Percentiles rank a stretch among this genome's conserved stretches.
These are phyloP conservation scores for Solanum hybrid DNA, from an alignment of 305 asterid genomes.

Conservation along the genomic window DNA sequence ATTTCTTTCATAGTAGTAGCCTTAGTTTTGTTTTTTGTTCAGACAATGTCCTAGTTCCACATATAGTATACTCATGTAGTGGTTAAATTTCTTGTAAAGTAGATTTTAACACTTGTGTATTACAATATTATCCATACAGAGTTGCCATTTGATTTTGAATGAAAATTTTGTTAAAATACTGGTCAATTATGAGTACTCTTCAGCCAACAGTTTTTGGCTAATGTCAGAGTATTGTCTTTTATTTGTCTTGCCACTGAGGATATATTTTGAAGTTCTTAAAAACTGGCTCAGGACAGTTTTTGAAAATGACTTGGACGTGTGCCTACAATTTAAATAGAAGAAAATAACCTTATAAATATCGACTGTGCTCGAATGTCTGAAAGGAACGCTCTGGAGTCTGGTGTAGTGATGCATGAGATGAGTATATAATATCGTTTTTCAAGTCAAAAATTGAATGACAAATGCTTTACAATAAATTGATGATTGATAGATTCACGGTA, in stretches of 20 bases:
- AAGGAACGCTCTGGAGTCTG: neutral
- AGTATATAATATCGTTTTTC: neutral
- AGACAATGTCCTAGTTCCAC: neutral
- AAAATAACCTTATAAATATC: neutral
- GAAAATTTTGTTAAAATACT: neutral
- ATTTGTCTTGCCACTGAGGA: neutral
- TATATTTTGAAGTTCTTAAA: neutral
- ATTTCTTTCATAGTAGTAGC: neutral
- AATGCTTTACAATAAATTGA: neutral
- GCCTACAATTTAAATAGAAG: neutral
- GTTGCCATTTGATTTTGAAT: neutral
- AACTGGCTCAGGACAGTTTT: neutral
- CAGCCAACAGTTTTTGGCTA: neutral
- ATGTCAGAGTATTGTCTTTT: neutral
- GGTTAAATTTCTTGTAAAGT: neutral
- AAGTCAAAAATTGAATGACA: neutral
- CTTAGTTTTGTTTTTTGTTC: neutral
- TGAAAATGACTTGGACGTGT: neutral
- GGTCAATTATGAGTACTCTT: neutral
- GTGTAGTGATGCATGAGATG: neutral
- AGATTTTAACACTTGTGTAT: neutral
- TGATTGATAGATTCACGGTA: neutral
- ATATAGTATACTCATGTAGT: neutral
- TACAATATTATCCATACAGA: neutral
- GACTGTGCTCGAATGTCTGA: neutral